These are phyloP conservation scores for Miscanthus lutarioriparius DNA, from an alignment of 176 grass and related monocot species.

Conservation along the genomic window DNA sequence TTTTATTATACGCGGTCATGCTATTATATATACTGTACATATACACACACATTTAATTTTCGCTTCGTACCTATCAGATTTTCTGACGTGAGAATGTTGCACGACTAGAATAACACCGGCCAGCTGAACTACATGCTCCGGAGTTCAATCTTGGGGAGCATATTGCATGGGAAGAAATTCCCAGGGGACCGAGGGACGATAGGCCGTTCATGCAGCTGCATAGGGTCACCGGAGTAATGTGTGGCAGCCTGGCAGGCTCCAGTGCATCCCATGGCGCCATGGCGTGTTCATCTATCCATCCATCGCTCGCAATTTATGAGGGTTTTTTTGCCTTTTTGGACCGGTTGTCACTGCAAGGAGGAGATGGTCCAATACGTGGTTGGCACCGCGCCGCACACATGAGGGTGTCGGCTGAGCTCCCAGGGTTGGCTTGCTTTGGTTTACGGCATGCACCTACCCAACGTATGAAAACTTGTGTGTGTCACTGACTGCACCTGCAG, in stretches of 20 bases:
- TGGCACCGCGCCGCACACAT: slow-evolving; percentile 22
- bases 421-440: background rate
- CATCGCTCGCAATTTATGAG: background rate
- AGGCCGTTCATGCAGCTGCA: too few species aligned
- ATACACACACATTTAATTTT: background rate
- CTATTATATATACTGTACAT: too few species aligned
- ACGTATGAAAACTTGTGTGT: background rate
- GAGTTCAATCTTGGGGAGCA: too few species aligned
- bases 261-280: background rate
- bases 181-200: background rate
- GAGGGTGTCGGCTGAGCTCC: background rate
- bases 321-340: background rate
- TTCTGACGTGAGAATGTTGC: background rate
- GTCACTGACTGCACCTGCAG: too few species aligned
- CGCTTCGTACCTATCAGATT: background rate
- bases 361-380: background rate
- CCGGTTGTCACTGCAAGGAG: slow-evolving; percentile 8
- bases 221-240: background rate
- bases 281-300: background rate
- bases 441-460: background rate
- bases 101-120: too few species aligned
- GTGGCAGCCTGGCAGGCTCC: background rate
- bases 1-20: too few species aligned
- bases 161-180: background rate
- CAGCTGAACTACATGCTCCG: background rate